These are phyloP conservation scores for Kazachstania sp. DNA, from an alignment of 1,139 yeast species.

Conservation along the genomic window DNA sequence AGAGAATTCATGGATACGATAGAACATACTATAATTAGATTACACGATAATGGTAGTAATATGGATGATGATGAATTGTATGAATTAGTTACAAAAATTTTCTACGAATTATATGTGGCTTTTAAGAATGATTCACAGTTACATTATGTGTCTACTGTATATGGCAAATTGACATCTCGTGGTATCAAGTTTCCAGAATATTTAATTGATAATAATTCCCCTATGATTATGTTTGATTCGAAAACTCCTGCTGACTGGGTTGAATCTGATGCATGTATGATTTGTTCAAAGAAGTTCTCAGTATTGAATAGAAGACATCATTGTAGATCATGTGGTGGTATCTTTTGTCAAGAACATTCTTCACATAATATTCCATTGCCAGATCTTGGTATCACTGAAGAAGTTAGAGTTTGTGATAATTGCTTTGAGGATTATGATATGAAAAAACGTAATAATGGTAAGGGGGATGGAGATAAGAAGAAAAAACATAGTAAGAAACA, in stretches of 20 bases:
- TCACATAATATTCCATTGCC: conserved; percentile 62
- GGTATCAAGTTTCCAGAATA: conserved; percentile 60
- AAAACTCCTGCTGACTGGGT: conserved; percentile 98
- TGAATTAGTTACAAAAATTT: conserved; percentile 47
- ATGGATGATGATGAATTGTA: conserved; percentile 47
- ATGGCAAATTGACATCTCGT: conserved; percentile 49
- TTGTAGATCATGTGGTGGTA: conserved; percentile 96
- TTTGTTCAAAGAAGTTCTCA: conserved; percentile 73
- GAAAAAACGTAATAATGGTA: conserved; percentile 25
- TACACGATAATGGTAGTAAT: conserved; percentile 23
- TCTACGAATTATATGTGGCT: conserved; percentile 72
- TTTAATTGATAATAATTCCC: conserved; percentile 30
- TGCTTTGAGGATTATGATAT: conserved; percentile 55
- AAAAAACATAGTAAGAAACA: conserved; percentile 19
- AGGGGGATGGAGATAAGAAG: conserved; percentile 21
- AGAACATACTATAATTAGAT: conserved; percentile 34
- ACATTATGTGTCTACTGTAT: conserved; percentile 54
- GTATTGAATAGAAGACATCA: conserved; percentile 89
- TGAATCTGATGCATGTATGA: conserved; percentile 92
- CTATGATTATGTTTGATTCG: conserved; percentile 60
- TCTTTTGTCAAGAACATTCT: conserved; percentile 79
- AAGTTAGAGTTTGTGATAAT: conserved; percentile 90
- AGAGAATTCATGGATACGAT: conserved; percentile 80
- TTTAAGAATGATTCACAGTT: conserved; percentile 64
- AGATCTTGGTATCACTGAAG: conserved; percentile 75